Base-by-base conservation (phyloP, 257 asterid genomes). In the Sherardia arvensis region DNA sequence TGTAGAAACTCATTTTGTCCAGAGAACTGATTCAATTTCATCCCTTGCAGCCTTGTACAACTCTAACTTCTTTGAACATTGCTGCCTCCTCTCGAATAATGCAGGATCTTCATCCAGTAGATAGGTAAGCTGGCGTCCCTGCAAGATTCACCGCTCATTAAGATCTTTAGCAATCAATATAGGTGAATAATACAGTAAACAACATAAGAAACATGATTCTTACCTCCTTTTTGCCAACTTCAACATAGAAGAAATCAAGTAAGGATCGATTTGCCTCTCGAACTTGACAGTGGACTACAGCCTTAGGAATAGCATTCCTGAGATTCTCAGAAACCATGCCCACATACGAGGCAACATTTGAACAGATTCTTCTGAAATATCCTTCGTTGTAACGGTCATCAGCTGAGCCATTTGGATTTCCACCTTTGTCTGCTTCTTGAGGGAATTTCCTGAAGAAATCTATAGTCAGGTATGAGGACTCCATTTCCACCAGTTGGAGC, bases 371-470 rank as follows among this genome's bases (percentile, higher is more conserved):
- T 22, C 70, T 40, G 54, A 69, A 75, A 61, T 75, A 75, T 45
- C 76, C 78, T 62, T 79, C 83, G 12, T 66, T 38, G 61, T 75
- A 79, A 22, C 80, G 71, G 59, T 79, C 76, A 4, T 36, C 69
- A 38, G 80, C 71, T 23, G 78, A 62, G 45, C 65, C 61, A 63
- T 65, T 40, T 51, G 78, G 80, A 56, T 68, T 75, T 53, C 75
- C 83, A 53, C 67, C 72, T 43, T 72, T 79, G 11, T 79, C 83
- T 4, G 36, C 74, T 65, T 79, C 80, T 51, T 72, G 78, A 2
- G 83, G 83, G 34, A 79, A 78, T 72, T 64, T 75, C 25, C 83
- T 63, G 73, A 79, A 75, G 77, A 79, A 79, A 68, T 79, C 80
- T 17, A 69, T 67, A 7, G 83, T 72, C 49, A 79, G 69, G 72